These are phyloP conservation scores for Alternaria brassicae DNA, from an alignment of 2,329 filamentous ascomycete genomes.

Conservation along the genomic window DNA sequence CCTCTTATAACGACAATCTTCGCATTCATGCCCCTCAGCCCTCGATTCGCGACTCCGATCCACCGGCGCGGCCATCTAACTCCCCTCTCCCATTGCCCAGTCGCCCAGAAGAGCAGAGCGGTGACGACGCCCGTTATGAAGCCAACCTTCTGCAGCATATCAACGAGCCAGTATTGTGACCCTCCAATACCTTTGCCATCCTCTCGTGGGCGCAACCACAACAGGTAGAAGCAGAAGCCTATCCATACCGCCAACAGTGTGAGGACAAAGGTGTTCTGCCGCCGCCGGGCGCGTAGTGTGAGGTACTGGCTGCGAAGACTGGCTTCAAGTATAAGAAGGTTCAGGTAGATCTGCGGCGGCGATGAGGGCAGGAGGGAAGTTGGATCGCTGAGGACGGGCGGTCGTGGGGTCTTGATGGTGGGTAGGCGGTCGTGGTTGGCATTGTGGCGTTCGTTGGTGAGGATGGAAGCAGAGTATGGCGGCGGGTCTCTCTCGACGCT, in stretches of 20 bases:
- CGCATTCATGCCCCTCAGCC: conserved; percentile 90
- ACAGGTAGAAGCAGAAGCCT: conserved; percentile 81
- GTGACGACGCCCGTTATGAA: conserved; percentile 92
- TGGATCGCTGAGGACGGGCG: conserved; percentile 66
- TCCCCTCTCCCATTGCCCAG: conserved; percentile 94
- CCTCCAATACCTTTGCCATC: conserved; percentile 91
- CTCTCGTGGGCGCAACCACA: conserved; percentile 95
- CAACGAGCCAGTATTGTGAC: conserved; percentile 94
- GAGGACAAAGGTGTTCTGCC: conserved; percentile 93
- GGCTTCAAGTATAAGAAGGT: conserved; percentile 94
- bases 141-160: conserved; percentile 87
- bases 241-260: conserved; percentile 82
- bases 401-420: conserved; percentile 46
- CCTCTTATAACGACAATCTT: conserved; percentile 91
- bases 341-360: conserved; percentile 96
- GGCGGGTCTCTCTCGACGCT: conserved; percentile 20
- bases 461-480: conserved; percentile 22
- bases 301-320: conserved; percentile 93
- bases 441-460: conserved; percentile 31
- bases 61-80: conserved; percentile 93
- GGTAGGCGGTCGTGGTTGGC: conserved; percentile 52
- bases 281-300: conserved; percentile 82
- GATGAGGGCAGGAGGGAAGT: conserved; percentile 84
- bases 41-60: conserved; percentile 87
- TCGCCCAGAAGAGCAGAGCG: conserved; percentile 86